Evolutionary conservation across 2,329 filamentous ascomycete genomes (phyloP).

Genomic region (Ophiocordyceps australis): DNA sequence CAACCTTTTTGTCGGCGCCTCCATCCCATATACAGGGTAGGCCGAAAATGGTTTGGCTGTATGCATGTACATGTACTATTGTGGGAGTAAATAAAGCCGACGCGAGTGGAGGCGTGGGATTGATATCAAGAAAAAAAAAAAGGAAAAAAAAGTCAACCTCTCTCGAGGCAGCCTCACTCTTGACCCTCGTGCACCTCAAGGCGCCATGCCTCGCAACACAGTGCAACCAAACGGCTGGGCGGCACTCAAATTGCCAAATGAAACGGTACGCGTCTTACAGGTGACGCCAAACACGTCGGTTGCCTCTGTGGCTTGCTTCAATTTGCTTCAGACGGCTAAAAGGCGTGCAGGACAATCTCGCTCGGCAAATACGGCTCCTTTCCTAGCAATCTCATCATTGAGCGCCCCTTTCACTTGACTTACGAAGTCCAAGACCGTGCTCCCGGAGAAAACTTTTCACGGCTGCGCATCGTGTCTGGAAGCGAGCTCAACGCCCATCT

Average conservation of each 20-base stretch:
- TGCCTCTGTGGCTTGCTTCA: neutral
- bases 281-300: slow-evolving; percentile 40
- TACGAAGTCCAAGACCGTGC: slow-evolving; percentile 70
- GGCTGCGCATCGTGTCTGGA: slow-evolving; percentile 61
- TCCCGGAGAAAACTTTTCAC: slow-evolving; percentile 43
- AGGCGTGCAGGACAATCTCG: slow-evolving; percentile 57
- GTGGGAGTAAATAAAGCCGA: no score
- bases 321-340: no score
- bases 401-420: slow-evolving; percentile 80
- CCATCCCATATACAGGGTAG: no score
- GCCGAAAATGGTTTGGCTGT: no score
- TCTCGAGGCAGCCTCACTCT: no score
- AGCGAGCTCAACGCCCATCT: slow-evolving; percentile 73
- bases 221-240: slow-evolving; percentile 41
- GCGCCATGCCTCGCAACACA: slow-evolving; percentile 11
- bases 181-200: neutral
- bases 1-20: no score
- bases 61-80: no score
- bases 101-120: no score
- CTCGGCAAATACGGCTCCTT: slow-evolving; percentile 89
- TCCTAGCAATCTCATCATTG: slow-evolving; percentile 72
- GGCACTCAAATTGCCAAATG: slow-evolving; percentile 39
- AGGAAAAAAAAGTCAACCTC: no score
- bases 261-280: slow-evolving; percentile 36
- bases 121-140: no score